Base-by-base conservation (phyloP, 306 rosid species). In the Calophaca sinica region DNA sequence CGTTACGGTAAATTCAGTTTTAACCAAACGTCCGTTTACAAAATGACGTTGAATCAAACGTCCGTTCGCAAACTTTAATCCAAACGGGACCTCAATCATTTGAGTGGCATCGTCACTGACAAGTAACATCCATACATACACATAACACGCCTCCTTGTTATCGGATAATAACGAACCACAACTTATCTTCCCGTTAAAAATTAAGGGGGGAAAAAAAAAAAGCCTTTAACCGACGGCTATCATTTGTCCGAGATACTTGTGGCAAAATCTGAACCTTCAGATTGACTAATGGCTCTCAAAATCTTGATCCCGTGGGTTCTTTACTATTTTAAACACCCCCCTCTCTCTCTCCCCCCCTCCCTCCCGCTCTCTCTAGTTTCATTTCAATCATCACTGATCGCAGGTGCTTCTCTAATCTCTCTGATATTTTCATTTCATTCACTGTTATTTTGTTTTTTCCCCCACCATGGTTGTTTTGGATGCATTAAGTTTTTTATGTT, bases 341-440 rank as follows among this genome's bases (percentile, higher is more conserved):
- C 10, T 44, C 9, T 41, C 13, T 54, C 58, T 52, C 31, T n/a
- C 5, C 51, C 13, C 62, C 28, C 32, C 7, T 35, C 6, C 38
- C 11, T 57, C 36, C 28, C 42, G 6, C 5, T 62, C 14, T n/a
- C 61, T 11, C 0, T 2, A 31, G 20, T 74, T 42, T 61, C 68
- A 74, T 35, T 35, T 53, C 67, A 15, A 31, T 55, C 5, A 9
- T 54, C 72, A 15, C 57, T 51, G 28, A 68, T 59, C 62, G 26
- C 41, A 60, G 80, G 80, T 80, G 31, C 72, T 33, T 75, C 53
- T 69, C 38, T 44, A 33, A 63, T 33, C 51, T 49, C 50, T 80
- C 38, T 20, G 14, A 28, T 12, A 1, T 42, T 52, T 63, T 31
- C 9, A 14, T 44, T 59, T 49, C 32, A 50, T 48, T 10, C 0